Evolutionary conservation across 352 stramenopile species (phyloP).

Genomic region (Globisporangium recalcitrans): DNA sequence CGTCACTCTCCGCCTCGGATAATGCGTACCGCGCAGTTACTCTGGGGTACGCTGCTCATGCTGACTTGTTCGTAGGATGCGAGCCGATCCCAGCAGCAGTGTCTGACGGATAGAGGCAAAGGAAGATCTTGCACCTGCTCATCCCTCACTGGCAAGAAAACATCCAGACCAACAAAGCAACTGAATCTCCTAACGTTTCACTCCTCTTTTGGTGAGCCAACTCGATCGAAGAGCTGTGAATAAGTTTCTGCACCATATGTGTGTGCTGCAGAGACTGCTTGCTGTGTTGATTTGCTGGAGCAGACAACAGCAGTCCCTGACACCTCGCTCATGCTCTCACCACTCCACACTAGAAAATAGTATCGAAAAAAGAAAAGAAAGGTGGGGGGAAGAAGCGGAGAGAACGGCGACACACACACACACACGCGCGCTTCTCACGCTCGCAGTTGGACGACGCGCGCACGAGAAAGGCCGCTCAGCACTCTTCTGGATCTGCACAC

Average conservation of each 20-base stretch:
- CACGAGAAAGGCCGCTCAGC: not conserved
- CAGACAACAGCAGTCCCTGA: too few relatives aligned
- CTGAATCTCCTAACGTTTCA: not conserved
- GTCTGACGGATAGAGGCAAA: not conserved
- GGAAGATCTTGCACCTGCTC: not conserved
- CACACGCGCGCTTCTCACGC: not conserved
- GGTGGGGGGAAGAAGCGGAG: constrained; percentile 11
- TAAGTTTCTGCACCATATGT: too few relatives aligned
- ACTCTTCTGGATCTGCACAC: not conserved
- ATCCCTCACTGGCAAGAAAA: not conserved
- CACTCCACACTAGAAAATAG: too few relatives aligned
- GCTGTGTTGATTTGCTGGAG: too few relatives aligned
- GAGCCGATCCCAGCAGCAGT: not conserved
- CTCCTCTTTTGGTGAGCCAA: not conserved
- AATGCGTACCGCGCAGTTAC: not conserved
- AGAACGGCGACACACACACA: constrained; percentile 4
- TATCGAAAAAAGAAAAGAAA: constrained; percentile 9
- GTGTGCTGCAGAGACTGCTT: too few relatives aligned
- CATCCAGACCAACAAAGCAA: not conserved
- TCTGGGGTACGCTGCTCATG: not conserved
- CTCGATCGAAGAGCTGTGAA: not conserved
- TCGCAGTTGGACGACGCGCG: not conserved
- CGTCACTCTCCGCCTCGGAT: not conserved
- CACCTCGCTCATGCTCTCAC: too few relatives aligned
- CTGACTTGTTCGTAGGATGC: not conserved